These are phyloP conservation scores for Didymella segeticola DNA, from an alignment of 2,329 filamentous ascomycete genomes.

Conservation along the genomic window DNA sequence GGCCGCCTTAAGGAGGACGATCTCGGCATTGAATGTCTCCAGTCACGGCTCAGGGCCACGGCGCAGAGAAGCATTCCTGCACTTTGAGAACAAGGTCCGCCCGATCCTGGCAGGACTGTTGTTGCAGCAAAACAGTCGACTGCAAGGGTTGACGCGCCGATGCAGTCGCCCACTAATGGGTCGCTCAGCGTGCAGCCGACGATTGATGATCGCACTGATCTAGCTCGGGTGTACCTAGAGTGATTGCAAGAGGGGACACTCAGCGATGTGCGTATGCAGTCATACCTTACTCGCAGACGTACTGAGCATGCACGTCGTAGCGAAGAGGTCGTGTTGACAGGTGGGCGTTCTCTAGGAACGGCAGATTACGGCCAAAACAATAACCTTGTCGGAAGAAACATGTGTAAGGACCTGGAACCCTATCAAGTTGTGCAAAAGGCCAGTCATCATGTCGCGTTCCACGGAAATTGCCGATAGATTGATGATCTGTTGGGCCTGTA, in stretches of 20 bases:
- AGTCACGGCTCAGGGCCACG: background rate
- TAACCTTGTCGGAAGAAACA: constrained; percentile 3
- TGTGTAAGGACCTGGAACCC: background rate
- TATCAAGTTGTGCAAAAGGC: constrained; percentile 5
- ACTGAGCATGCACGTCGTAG: constrained; percentile 14
- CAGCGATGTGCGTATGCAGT: constrained; percentile 10
- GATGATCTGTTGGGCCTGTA: background rate
- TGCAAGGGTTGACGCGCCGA: constrained; percentile 11
- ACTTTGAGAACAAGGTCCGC: background rate
- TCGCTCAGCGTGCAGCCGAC: background rate
- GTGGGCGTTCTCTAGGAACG: constrained; percentile 1
- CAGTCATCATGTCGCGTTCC: background rate
- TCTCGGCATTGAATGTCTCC: background rate
- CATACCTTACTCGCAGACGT: constrained; percentile 16
- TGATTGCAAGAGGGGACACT: background rate
- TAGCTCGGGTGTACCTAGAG: constrained; percentile 5
- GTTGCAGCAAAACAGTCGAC: constrained; percentile 5
- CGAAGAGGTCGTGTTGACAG: constrained; percentile 11
- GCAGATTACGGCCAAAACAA: constrained; percentile 10
- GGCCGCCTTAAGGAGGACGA: background rate
- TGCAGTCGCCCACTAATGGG: constrained; percentile 1
- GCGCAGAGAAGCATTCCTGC: constrained; percentile 13
- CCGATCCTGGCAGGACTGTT: background rate
- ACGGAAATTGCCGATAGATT: constrained; percentile 2
- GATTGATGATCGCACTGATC: background rate